phyloP scores from a whole-genome alignment of 768 basidiomycete genomes.

The Gautieria morchelliformis region DNA sequence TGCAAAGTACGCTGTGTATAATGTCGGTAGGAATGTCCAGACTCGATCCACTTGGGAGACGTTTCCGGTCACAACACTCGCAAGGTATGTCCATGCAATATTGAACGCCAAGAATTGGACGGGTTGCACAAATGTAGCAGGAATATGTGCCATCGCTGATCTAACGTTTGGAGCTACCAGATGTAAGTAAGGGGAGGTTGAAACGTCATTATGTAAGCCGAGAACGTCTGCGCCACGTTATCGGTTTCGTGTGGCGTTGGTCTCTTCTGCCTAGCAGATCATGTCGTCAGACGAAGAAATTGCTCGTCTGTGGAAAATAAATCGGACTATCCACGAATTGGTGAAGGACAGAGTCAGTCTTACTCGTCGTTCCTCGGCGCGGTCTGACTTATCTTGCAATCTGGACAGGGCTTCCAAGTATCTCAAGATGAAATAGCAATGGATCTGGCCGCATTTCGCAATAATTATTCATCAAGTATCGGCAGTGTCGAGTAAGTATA shows the following conservation, averaged over 20 bases:
- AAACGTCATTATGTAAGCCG: neutral
- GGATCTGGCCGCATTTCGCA: constrained; percentile 71
- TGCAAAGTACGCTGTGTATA: constrained; percentile 79
- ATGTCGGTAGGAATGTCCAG: constrained; percentile 66
- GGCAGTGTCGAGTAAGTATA: constrained; percentile 77
- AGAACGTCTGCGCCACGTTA: neutral
- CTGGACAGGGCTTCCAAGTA: constrained; percentile 77
- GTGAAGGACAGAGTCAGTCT: constrained; percentile 81
- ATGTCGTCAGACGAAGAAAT: constrained; percentile 74
- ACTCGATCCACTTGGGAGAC: constrained; percentile 83
- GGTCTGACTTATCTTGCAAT: constrained; percentile 12
- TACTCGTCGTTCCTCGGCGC: constrained; percentile 6
- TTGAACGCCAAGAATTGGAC: constrained; percentile 45
- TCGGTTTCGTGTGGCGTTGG: neutral
- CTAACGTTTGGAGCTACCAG: neutral
- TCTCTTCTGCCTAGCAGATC: constrained; percentile 7
- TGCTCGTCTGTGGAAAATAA: constrained; percentile 91
- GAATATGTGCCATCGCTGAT: constrained; percentile 3
- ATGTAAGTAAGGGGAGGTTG: too few relatives aligned
- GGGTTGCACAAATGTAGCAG: constrained; percentile 25
- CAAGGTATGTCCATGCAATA: constrained; percentile 41
- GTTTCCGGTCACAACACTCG: constrained; percentile 63
- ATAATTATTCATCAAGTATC: constrained; percentile 57
- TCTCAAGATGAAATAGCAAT: constrained; percentile 91
- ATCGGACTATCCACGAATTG: constrained; percentile 92